Evolutionary conservation across 257 asterid genomes (phyloP), one percentile per base, ranked within the genome.

Genomic region (Penstemon davidsonii): DNA sequence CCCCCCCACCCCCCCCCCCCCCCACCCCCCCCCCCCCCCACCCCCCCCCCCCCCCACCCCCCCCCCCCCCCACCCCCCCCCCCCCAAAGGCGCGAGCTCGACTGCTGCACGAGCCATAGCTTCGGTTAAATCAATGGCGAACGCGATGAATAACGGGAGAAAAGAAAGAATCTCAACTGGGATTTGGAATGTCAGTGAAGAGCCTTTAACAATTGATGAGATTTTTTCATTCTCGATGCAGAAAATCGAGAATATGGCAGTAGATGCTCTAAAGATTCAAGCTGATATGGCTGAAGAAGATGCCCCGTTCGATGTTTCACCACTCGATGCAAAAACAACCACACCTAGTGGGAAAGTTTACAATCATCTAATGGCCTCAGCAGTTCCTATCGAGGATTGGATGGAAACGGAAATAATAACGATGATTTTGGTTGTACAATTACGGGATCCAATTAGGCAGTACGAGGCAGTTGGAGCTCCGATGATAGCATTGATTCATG

Each of bases 401-500:
- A 59, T 75, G 7, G 76, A 79, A 37, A 64, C 67, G 1, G 84
- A 75, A 2, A 25, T 61, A 33, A 50, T 87, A 19, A 81, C 86
- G 0, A 33, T 90, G 4, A 73, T 74, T 0, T 81, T 84, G n/a
- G 75, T 81, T 9, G 86, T 87, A 45, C 99, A 93, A 42, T 73
- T 93, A 44, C 76, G 97, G n/a, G 99, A 93, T 73, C 97, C 97
- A 2, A 12, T 76, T 37, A 93, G 99, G 82, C 96, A 88, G 67
- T 90, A 74, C 10, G 99, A 93, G 84, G 86, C 88, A 0, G 96
- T 93, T 12, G 99, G 99, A 36, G 89, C 91, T 15, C 97, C 99
- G 2, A 73, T 88, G 95, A 79, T 93, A 36, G 92, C 81, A 0
- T 19, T 88, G 75, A 76, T 88, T 37, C 90, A 85, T 36, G 85